Evolutionary conservation across 768 basidiomycete species (phyloP).

Genomic region (Tylopilus intermedius): DNA sequence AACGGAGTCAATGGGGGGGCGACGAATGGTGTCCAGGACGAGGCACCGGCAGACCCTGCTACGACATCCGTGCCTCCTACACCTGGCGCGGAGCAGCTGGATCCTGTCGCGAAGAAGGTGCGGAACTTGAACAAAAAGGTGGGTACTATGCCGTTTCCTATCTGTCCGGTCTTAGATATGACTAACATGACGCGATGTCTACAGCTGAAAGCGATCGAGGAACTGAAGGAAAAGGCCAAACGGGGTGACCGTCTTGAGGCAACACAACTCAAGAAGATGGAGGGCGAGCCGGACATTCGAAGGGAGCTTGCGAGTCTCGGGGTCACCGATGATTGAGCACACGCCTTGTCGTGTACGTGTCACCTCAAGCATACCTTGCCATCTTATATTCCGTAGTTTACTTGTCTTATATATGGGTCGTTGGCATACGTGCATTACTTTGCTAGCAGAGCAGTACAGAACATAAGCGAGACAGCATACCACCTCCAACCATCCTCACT

Average conservation of each 20-base stretch:
- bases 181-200: background rate
- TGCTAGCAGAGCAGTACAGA: background rate
- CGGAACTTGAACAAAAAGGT: conserved; percentile 97
- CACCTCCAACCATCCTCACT: too few species aligned
- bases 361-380: background rate
- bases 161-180: background rate
- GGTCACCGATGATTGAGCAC: conserved; percentile 10
- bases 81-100: conserved; percentile 58
- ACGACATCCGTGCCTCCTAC: conserved; percentile 42
- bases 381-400: background rate
- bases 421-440: background rate
- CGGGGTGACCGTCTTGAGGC: conserved; percentile 89
- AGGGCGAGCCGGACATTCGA: conserved; percentile 79
- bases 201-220: conserved; percentile 97
- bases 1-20: conserved; percentile 16
- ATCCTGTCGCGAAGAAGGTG: conserved; percentile 86
- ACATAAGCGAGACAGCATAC: background rate
- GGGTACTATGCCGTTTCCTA: background rate
- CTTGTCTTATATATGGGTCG: background rate
- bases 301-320: conserved; percentile 59
- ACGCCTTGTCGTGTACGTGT: background rate
- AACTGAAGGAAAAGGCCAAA: conserved; percentile 88
- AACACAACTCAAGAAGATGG: conserved; percentile 97
- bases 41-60: conserved; percentile 4
- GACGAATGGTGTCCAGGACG: conserved; percentile 17